These are phyloP conservation scores for Fusarium nematophilum DNA, from an alignment of 2,329 filamentous ascomycete species.

Conservation along the genomic window DNA sequence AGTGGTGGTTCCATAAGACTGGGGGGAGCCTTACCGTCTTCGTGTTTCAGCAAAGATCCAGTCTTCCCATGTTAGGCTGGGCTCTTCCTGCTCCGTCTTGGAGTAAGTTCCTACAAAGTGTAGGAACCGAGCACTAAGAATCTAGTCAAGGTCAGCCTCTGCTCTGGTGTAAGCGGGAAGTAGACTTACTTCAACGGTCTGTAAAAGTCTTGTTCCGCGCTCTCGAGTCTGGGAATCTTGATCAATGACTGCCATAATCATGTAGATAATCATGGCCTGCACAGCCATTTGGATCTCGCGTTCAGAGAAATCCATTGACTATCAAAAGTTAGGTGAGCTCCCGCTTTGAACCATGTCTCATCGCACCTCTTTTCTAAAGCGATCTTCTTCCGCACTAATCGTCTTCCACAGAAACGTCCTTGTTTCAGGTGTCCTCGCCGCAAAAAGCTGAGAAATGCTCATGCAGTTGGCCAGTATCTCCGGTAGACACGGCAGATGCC, in stretches of 20 bases:
- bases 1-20: too few species aligned
- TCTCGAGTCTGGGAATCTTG: constrained; percentile 13
- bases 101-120: constrained; percentile 14
- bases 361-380: constrained; percentile 34
- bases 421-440: constrained; percentile 34
- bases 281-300: constrained; percentile 35
- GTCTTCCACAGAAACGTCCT: constrained; percentile 43
- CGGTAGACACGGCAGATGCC: constrained; percentile 33
- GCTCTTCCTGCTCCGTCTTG: constrained; percentile 20
- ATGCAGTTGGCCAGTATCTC: constrained; percentile 42
- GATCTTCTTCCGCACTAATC: constrained; percentile 38
- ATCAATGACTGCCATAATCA: constrained; percentile 45
- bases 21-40: constrained; percentile 33
- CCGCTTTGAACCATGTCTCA: rapidly evolving
- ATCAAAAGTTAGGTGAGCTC: not conserved
- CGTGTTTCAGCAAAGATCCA: constrained; percentile 49
- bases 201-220: constrained; percentile 17
- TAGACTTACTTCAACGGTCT: constrained; percentile 29
- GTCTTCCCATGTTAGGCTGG: constrained; percentile 42
- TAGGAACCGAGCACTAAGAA: constrained; percentile 25
- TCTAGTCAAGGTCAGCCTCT: constrained; percentile 3
- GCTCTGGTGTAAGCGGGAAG: not conserved
- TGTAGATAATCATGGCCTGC: constrained; percentile 44
- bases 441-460: constrained; percentile 42
- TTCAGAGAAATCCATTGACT: constrained; percentile 11